These are phyloP conservation scores for Fragaria iinumae DNA, from an alignment of 306 rosid species.

Conservation along the genomic window DNA sequence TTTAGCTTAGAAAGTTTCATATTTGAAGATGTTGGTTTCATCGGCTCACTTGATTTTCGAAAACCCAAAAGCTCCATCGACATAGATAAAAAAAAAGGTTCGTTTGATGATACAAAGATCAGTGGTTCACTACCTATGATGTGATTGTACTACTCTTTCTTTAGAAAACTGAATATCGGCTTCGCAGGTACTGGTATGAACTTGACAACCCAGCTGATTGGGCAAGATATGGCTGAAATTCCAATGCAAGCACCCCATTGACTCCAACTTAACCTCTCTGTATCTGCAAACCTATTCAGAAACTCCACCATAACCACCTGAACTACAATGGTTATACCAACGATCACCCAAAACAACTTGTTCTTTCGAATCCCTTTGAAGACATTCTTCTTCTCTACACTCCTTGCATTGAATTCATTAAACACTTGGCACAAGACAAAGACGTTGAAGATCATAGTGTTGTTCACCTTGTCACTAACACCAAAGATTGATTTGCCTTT, in stretches of 20 bases:
- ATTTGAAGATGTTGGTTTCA: background rate
- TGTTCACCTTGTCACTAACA: slow-evolving; percentile 15
- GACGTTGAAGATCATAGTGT: slow-evolving; percentile 33
- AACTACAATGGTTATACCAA: slow-evolving; percentile 22
- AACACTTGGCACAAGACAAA: slow-evolving; percentile 34
- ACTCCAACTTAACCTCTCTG: slow-evolving; percentile 28
- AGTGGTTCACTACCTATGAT: background rate
- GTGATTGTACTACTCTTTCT: background rate
- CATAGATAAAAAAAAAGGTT: background rate
- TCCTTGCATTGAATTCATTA: slow-evolving; percentile 32
- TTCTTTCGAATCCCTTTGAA: slow-evolving; percentile 27
- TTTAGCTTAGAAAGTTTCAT: background rate
- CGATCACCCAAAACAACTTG: slow-evolving; percentile 26
- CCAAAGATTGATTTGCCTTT: slow-evolving; percentile 24
- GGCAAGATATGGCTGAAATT: slow-evolving; percentile 23
- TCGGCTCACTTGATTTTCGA: background rate
- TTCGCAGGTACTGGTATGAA: slow-evolving; percentile 16
- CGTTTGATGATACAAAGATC: background rate
- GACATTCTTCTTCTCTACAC: slow-evolving; percentile 29
- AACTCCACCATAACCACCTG: slow-evolving; percentile 38
- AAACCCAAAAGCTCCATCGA: background rate
- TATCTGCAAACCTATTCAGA: slow-evolving; percentile 27
- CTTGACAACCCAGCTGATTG: slow-evolving; percentile 31
- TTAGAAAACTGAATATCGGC: slow-evolving; percentile 10
- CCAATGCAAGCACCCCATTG: slow-evolving; percentile 32